These are phyloP conservation scores for Pythium phragmitis DNA, from an alignment of 352 stramenopile genomes.

Conservation along the genomic window DNA sequence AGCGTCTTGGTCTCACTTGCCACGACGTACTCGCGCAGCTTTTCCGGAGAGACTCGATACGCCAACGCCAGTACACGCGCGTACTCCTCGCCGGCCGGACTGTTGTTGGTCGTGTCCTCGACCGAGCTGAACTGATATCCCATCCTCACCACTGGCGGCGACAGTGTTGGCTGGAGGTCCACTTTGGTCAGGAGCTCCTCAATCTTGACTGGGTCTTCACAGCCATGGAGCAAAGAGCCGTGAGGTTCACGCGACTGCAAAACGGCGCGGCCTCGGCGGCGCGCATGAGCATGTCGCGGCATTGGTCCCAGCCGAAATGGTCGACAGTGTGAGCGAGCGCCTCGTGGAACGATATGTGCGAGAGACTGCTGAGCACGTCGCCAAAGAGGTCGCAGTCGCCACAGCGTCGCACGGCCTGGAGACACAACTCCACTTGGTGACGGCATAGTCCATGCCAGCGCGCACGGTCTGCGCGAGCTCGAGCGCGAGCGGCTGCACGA, in stretches of 20 bases:
- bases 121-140: neutral
- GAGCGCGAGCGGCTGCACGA: constrained; percentile 15
- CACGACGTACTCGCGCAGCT: constrained; percentile 6
- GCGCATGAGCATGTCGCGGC: constrained; percentile 7
- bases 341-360: constrained; percentile 10
- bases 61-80: constrained; percentile 6
- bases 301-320: constrained; percentile 23
- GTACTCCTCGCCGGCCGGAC: constrained; percentile 12
- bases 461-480: constrained; percentile 17
- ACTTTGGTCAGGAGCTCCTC: constrained; percentile 2
- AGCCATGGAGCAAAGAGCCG: neutral
- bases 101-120: neutral
- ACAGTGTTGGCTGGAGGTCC: constrained; percentile 6
- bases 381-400: constrained; percentile 19
- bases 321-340: constrained; percentile 13
- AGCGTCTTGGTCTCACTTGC: constrained; percentile 11
- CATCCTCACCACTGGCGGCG: neutral
- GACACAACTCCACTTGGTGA: constrained; percentile 21
- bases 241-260: too few relatives aligned
- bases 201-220: constrained; percentile 2
- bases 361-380: constrained; percentile 22
- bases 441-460: constrained; percentile 15
- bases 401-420: constrained; percentile 15
- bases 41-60: constrained; percentile 10
- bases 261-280: neutral